phyloP scores from a whole-genome alignment of 78 protist species.

The Dictyostelium discoideum region dicty_2.7 NC_007089.4:3970501-3971000 shows the following conservation, averaged over 20 bases:
- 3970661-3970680: slow-evolving; percentile 43
- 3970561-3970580: background rate
- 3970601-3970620: background rate
- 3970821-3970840: slow-evolving; percentile 80
- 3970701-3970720: slow-evolving; percentile 91
- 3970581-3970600: background rate
- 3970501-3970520: background rate
- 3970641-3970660: slow-evolving; percentile 50
- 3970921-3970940: slow-evolving; percentile 62
- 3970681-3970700: slow-evolving; percentile 45
- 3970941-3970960: slow-evolving; percentile 89
- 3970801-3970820: slow-evolving; percentile 83
- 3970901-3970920: slow-evolving; percentile 77
- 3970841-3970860: slow-evolving; percentile 48
- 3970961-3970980: slow-evolving; percentile 76
- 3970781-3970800: slow-evolving; percentile 67
- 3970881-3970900: slow-evolving; percentile 26
- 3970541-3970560: background rate
- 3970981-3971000: slow-evolving; percentile 71
- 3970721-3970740: slow-evolving; percentile 85
- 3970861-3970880: slow-evolving; percentile 47
- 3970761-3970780: slow-evolving; percentile 81
- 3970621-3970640: slow-evolving; percentile 4
- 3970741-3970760: slow-evolving; percentile 75
- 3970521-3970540: background rate